A percentile compares a stretch with the other conserved stretches of the same genome.
Conservation (phyloP, 176 grass and related monocot species). For the Chrysopogon serrulatus region DNA sequence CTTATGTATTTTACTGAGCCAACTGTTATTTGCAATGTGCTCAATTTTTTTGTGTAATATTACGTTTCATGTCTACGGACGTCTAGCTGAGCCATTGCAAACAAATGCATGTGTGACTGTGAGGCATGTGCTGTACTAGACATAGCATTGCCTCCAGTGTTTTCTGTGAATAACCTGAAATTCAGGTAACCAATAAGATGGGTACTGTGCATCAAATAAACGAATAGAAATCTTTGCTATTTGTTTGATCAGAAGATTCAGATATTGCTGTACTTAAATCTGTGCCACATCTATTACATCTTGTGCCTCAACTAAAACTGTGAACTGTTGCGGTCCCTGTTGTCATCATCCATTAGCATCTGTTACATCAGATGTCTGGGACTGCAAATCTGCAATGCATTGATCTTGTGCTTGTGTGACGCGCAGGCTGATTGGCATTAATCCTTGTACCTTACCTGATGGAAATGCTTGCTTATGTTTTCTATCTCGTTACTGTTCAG, state of each 20-base stretch:
- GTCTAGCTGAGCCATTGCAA: conserved; percentile 1
- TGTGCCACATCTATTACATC: neutral
- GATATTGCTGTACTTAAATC: neutral
- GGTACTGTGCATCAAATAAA: conserved; percentile 3
- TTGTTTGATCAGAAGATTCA: neutral
- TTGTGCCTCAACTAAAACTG: neutral
- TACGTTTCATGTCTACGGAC: neutral
- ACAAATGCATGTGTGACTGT: neutral
- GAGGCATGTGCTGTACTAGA: conserved; percentile 17
- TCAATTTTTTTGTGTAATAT: conserved; percentile 20
- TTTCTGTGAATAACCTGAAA: conserved; percentile 41
- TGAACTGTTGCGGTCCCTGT: neutral
- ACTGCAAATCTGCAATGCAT: neutral
- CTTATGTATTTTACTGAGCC: conserved; percentile 18
- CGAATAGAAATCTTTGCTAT: neutral
- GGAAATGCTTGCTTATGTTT: neutral
- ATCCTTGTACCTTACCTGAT: neutral
- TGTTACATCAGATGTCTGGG: too few relatives aligned
- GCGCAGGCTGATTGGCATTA: neutral
- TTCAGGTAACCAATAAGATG: conserved; percentile 13
- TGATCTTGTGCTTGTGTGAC: neutral
- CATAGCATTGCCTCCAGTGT: neutral
- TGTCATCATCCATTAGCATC: neutral
- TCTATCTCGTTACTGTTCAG: neutral
- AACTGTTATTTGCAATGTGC: neutral